These are phyloP conservation scores for Penicillium canariense DNA, from an alignment of 495 filamentous ascomycete genomes.

Conservation along the genomic window DNA sequence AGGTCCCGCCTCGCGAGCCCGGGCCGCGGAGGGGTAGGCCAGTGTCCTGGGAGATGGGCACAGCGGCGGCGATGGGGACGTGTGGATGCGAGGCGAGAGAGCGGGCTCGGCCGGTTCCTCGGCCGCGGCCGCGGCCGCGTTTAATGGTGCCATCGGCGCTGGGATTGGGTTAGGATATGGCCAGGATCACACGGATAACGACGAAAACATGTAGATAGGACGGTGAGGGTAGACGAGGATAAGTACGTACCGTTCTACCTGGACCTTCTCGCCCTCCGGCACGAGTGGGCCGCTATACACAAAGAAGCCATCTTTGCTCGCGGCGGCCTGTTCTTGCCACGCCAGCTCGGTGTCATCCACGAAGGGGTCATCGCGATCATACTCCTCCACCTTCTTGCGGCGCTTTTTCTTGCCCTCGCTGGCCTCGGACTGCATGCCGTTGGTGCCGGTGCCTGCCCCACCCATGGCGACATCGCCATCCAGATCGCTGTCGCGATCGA, in stretches of 20 bases:
- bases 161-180: constrained; percentile 12
- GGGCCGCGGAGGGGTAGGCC: constrained; percentile 61
- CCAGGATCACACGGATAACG: neutral
- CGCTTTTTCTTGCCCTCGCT: constrained; percentile 60
- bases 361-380: constrained; percentile 95
- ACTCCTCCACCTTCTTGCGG: constrained; percentile 88
- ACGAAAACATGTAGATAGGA: neutral
- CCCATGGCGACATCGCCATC: constrained; percentile 77
- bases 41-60: constrained; percentile 46
- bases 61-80: constrained; percentile 39
- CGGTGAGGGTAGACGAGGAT: neutral
- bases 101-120: constrained; percentile 51
- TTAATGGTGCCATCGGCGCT: constrained; percentile 76
- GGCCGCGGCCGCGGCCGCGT: constrained; percentile 72
- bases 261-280: constrained; percentile 85
- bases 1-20: constrained; percentile 76
- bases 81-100: constrained; percentile 38
- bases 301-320: constrained; percentile 89
- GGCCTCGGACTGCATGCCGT: constrained; percentile 48
- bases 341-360: constrained; percentile 94
- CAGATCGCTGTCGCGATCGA: constrained; percentile 53
- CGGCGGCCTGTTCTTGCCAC: constrained; percentile 94
- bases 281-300: constrained; percentile 84
- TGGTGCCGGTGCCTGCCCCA: constrained; percentile 47
- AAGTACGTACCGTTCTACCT: constrained; percentile 63